phyloP scores from a whole-genome alignment of 1,284 basidiomycete species.

The Agaricales sp. region DNA sequence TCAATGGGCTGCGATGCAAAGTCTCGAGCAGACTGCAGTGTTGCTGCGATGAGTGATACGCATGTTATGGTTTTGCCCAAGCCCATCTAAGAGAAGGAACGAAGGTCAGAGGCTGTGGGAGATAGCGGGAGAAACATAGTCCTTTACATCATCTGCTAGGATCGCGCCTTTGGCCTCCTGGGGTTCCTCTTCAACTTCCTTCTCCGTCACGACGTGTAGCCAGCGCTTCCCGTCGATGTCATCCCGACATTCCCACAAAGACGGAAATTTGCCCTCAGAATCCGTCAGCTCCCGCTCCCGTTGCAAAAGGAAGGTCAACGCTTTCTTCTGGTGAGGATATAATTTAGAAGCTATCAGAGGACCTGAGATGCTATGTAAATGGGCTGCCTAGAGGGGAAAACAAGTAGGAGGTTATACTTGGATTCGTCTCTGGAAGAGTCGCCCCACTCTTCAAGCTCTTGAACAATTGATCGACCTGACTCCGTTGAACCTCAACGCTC shows the following conservation, averaged over 20 bases:
- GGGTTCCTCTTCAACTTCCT: conserved; percentile 59
- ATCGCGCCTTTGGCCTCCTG: conserved; percentile 83
- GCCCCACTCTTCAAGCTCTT: conserved; percentile 80
- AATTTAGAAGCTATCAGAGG: conserved; percentile 81
- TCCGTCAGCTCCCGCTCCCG: conserved; percentile 69
- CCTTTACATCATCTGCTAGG: conserved; percentile 78
- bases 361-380: conserved; percentile 31
- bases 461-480: conserved; percentile 92
- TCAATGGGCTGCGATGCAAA: conserved; percentile 57
- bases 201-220: conserved; percentile 82
- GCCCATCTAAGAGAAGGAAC: conserved; percentile 76
- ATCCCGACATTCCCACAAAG: conserved; percentile 69
- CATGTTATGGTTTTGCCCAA: conserved; percentile 96
- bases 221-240: conserved; percentile 45
- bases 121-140: conserved; percentile 12
- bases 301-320: conserved; percentile 92
- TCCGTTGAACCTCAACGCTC: conserved; percentile 85
- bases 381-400: conserved; percentile 9
- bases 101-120: conserved; percentile 9
- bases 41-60: conserved; percentile 86
- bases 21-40: conserved; percentile 56
- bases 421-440: conserved; percentile 78
- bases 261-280: conserved; percentile 47
- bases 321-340: conserved; percentile 98
- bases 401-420: conserved; percentile 40